A percentile compares a stretch with the other conserved stretches of the same genome.
Evolutionary conservation across 2,329 filamentous ascomycete species (phyloP).

Genomic region (Pseudocercospora macadamiae): DNA sequence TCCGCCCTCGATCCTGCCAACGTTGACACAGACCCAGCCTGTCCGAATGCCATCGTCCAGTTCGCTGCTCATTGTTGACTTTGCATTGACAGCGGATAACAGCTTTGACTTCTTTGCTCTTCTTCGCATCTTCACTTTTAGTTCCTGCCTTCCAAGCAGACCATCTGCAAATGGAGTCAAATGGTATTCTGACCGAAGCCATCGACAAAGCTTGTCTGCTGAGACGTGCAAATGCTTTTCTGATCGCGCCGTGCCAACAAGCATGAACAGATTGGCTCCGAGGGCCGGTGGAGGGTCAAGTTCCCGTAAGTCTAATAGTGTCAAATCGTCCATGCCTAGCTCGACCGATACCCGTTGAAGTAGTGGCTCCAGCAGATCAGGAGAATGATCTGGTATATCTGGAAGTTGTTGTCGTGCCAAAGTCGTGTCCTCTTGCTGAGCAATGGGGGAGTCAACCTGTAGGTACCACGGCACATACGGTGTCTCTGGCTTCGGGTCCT

Average conservation of each 20-base stretch:
- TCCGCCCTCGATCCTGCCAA: slow-evolving; percentile 72
- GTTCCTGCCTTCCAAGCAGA: slow-evolving; percentile 82
- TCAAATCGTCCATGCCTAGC: slow-evolving; percentile 81
- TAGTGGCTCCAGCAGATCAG: slow-evolving; percentile 70
- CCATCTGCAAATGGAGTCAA: slow-evolving; percentile 82
- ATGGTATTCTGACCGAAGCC: slow-evolving; percentile 73
- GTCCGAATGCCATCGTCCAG: slow-evolving; percentile 86
- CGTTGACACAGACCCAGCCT: slow-evolving; percentile 94
- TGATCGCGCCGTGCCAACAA: slow-evolving; percentile 87
- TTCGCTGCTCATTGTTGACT: slow-evolving; percentile 59
- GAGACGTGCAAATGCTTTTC: slow-evolving; percentile 92
- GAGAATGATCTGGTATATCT: slow-evolving; percentile 68
- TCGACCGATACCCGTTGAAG: slow-evolving; percentile 80
- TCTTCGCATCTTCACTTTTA: slow-evolving; percentile 82
- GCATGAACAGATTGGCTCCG: slow-evolving; percentile 86
- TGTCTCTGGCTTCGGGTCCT: neutral
- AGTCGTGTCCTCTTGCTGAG: slow-evolving; percentile 47
- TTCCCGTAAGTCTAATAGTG: slow-evolving; percentile 77
- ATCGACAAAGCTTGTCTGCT: slow-evolving; percentile 85
- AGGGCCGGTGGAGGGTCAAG: slow-evolving; percentile 86
- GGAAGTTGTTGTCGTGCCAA: slow-evolving; percentile 60
- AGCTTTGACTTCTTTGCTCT: slow-evolving; percentile 81
- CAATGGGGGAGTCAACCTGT: slow-evolving; percentile 55
- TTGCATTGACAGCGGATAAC: slow-evolving; percentile 69
- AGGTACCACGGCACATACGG: slow-evolving; percentile 77